These are phyloP conservation scores for Nemania bipapillata DNA, from an alignment of 2,329 filamentous ascomycete genomes.

Conservation along the genomic window DNA sequence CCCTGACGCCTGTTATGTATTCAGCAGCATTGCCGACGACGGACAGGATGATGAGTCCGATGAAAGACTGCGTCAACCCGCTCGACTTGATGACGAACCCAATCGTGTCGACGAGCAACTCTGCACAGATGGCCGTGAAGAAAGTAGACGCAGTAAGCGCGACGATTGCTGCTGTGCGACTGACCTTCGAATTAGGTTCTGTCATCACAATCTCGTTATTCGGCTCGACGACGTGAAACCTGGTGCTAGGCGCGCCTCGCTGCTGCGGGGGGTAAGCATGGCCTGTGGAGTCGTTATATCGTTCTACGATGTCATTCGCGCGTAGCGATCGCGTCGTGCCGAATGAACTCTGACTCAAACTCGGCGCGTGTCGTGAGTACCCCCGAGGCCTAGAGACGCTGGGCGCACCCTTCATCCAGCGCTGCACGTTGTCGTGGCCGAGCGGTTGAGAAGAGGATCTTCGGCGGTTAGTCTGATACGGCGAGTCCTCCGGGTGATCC, in stretches of 20 bases:
- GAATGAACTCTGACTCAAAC: conserved; percentile 27
- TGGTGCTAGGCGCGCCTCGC: not conserved
- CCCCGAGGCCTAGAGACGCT: conserved; percentile 11
- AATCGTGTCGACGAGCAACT: conserved; percentile 76
- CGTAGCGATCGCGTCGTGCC: conserved; percentile 21
- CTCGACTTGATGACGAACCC: conserved; percentile 71
- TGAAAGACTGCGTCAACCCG: conserved; percentile 73
- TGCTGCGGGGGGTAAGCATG: not conserved
- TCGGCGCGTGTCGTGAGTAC: conserved; percentile 16
- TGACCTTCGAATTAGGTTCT: conserved; percentile 53
- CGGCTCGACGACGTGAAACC: conserved; percentile 42
- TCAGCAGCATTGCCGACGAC: conserved; percentile 80
- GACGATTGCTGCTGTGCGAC: conserved; percentile 56
- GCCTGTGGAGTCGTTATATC: conserved; percentile 21
- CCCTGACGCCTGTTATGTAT: conserved; percentile 75
- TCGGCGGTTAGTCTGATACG: not conserved
- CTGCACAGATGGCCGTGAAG: conserved; percentile 73
- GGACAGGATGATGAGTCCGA: conserved; percentile 76
- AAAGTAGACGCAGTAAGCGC: conserved; percentile 70
- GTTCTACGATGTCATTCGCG: conserved; percentile 25
- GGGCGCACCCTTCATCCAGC: conserved; percentile 18
- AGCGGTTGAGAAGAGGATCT: conserved; percentile 12
- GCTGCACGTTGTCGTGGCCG: conserved; percentile 24
- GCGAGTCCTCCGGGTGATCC: conserved; percentile 11
- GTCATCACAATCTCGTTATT: conserved; percentile 59